Evolutionary conservation across 2,329 filamentous ascomycete genomes (phyloP), one percentile per base, ranked within the genome.

Genomic region (Aspergillus sojae): DNA sequence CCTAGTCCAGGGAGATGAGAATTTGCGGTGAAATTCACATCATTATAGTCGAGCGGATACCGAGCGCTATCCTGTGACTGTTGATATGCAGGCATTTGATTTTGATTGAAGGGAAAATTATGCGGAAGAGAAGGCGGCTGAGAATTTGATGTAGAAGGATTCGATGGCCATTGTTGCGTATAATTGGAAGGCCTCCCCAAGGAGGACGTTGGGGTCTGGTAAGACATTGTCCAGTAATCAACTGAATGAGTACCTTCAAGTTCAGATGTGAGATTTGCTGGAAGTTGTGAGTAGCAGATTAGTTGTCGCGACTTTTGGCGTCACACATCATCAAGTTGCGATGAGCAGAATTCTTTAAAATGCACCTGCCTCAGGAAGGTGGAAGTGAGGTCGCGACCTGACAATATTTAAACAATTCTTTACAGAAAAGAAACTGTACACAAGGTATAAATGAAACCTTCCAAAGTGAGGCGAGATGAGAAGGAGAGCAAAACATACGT

Each of bases 151-250:
- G 68, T 62, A 57, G 69, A 64, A 50, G 73, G 66, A 60, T 73
- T 70, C 48, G 69, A 70, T n/a, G 74, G 72, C 76, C 75, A 81
- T 67, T 76, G 78, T 55, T 71, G 75, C 55, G 74, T 70, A 62
- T 79, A 76, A 64, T 69, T 72, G 56, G 72, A 68, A 62, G 72
- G 68, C 34, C 72, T 75, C 64, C 79, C 79, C 68, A 81, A 83
- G 19, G 80, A 73, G 45, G 81, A 79, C 52, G 77, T 77, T 63
- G 76, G 73, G 61, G 80, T 80, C 73, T 84, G 82, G 63, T 82
- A 78, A 57, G 82, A 81, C 83, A 84, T 84, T 57, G 59, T 73
- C 28, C 5, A 45, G 48, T 46, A 56, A 36, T 61, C 62, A 45
- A 41, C 34, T 60, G 45, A 34, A n/a, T 50, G 16, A 54, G 23